phyloP scores from a whole-genome alignment of 176 grass and related monocot genomes.

The Triticum urartu region DNA sequence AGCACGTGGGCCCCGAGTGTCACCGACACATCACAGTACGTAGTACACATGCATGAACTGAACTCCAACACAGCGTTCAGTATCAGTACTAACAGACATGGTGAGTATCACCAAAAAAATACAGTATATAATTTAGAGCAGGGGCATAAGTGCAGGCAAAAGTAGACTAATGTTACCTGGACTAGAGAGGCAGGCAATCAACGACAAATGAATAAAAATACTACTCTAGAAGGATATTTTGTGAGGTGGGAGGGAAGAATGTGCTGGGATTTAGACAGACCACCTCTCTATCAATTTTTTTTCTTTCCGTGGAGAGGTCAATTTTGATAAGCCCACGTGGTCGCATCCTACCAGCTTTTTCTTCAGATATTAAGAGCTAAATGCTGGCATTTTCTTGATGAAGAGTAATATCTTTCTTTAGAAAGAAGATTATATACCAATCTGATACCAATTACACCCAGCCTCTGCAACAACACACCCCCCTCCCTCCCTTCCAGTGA shows the following conservation, averaged over 20 bases:
- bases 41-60: neutral
- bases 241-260: neutral
- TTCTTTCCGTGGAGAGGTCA: neutral
- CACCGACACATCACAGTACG: neutral
- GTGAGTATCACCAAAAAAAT: no score
- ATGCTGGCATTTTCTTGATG: no score
- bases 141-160: no score
- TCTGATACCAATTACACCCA: no score
- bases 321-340: constrained; percentile 22
- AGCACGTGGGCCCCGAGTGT: neutral
- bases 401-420: no score
- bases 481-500: no score
- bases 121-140: no score
- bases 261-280: constrained; percentile 6
- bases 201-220: neutral
- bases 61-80: neutral
- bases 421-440: no score
- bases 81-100: no score
- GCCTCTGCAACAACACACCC: no score
- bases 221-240: neutral
- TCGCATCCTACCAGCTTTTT: neutral
- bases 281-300: neutral
- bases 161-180: no score
- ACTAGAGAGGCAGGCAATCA: neutral
- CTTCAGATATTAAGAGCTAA: no score